Evolutionary conservation across 148 eudicot genomes (phyloP).

Genomic region (Chenopodium formosanum): DNA sequence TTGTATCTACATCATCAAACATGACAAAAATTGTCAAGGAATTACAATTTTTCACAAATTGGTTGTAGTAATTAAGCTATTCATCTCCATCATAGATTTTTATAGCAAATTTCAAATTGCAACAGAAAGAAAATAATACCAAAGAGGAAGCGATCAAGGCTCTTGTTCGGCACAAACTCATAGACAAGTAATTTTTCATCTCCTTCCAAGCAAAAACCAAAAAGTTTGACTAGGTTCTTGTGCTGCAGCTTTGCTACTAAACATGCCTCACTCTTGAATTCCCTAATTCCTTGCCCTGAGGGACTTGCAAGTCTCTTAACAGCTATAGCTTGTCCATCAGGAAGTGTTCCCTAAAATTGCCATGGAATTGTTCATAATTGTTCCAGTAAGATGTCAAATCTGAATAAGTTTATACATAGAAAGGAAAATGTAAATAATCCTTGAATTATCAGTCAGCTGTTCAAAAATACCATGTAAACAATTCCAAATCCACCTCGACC

Average conservation of each 20-base stretch:
- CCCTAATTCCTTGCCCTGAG: conserved; percentile 34
- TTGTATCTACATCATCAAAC: neutral
- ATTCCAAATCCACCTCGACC: conserved; percentile 37
- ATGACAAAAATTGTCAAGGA: neutral
- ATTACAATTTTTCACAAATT: neutral
- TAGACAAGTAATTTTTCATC: conserved; percentile 36
- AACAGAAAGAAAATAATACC: conserved; percentile 17
- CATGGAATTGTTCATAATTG: too few species aligned
- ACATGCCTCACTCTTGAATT: conserved; percentile 32
- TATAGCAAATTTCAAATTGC: neutral
- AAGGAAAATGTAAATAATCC: neutral
- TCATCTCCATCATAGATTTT: too few species aligned
- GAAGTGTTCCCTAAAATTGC: conserved; percentile 31
- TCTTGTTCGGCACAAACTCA: conserved; percentile 33
- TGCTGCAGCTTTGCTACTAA: conserved; percentile 37
- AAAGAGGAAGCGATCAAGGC: conserved; percentile 29
- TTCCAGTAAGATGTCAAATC: too few species aligned
- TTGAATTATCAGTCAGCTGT: neutral
- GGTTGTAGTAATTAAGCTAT: neutral
- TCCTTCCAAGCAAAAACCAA: conserved; percentile 31
- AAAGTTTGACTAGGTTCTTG: conserved; percentile 33
- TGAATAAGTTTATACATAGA: neutral
- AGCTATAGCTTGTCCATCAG: conserved; percentile 31
- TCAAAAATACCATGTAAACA: conserved; percentile 31
- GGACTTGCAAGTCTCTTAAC: conserved; percentile 31